Percentiles rank a stretch among this genome's conserved stretches.
Conservation (phyloP, 108 stramenopile species). For the Cyclotella atomus region DNA sequence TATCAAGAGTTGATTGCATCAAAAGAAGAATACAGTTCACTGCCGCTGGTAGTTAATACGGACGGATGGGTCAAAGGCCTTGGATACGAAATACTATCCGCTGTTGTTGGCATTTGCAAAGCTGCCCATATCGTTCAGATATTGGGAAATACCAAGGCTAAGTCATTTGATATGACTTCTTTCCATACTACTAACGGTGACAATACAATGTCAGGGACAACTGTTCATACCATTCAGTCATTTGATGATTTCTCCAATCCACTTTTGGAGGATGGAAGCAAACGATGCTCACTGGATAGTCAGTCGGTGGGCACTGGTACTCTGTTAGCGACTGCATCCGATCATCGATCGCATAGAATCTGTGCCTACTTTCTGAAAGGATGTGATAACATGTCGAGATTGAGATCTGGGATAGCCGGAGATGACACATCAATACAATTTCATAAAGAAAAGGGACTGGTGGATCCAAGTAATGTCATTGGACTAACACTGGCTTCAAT, state of each 20-base stretch:
- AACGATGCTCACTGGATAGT: not conserved
- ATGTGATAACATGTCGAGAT: slow-evolving; percentile 31
- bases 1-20: slow-evolving; percentile 36
- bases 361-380: slow-evolving; percentile 75
- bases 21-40: not conserved
- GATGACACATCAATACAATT: slow-evolving; percentile 34
- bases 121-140: slow-evolving; percentile 89
- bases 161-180: slow-evolving; percentile 67
- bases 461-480: slow-evolving; percentile 59
- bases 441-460: slow-evolving; percentile 45
- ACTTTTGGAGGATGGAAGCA: not conserved
- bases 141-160: slow-evolving; percentile 60
- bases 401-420: slow-evolving; percentile 13
- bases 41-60: slow-evolving; percentile 88
- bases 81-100: slow-evolving; percentile 80
- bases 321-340: slow-evolving; percentile 44
- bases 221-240: slow-evolving; percentile 20
- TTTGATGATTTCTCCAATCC: slow-evolving; percentile 22
- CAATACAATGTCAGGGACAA: slow-evolving; percentile 6
- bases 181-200: slow-evolving; percentile 4
- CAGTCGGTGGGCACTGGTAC: slow-evolving; percentile 14
- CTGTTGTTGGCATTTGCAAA: slow-evolving; percentile 57
- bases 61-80: slow-evolving; percentile 95
- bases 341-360: slow-evolving; percentile 65
- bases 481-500: slow-evolving; percentile 59